Evolutionary conservation across 495 filamentous ascomycete genomes (phyloP).

Genomic region (Penicillium samsonianum): DNA sequence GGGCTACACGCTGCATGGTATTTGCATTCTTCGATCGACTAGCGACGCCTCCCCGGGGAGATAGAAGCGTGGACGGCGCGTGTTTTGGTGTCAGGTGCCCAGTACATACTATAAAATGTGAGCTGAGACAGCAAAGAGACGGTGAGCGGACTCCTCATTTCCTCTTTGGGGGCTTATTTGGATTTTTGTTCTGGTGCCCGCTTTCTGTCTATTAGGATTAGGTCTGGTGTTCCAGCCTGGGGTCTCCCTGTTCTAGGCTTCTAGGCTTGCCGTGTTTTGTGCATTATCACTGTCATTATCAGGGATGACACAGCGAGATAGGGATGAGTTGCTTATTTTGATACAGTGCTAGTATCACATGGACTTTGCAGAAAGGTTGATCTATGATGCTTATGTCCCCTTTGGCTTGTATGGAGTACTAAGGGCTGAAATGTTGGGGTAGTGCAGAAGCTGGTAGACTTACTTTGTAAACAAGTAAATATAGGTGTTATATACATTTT

Average conservation of each 20-base stretch:
- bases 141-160: neutral
- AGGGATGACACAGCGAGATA: neutral
- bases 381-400: neutral
- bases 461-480: neutral
- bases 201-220: neutral
- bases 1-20: neutral
- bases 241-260: neutral
- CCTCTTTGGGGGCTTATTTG: neutral
- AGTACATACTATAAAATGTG: neutral
- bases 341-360: conserved; percentile 1
- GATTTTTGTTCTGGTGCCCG: neutral
- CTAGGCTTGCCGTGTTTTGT: neutral
- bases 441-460: neutral
- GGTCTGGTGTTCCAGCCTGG: neutral
- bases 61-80: conserved; percentile 3
- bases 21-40: conserved; percentile 15
- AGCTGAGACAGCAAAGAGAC: conserved; percentile 8
- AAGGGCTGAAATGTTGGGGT: neutral
- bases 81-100: neutral
- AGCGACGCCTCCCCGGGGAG: conserved; percentile 1
- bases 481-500: neutral
- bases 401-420: neutral
- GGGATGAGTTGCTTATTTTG: neutral
- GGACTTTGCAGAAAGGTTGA: neutral
- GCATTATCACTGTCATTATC: neutral